Base-by-base conservation (phyloP, 2,329 filamentous ascomycete genomes). In the Pseudopyricularia javanii region DNA sequence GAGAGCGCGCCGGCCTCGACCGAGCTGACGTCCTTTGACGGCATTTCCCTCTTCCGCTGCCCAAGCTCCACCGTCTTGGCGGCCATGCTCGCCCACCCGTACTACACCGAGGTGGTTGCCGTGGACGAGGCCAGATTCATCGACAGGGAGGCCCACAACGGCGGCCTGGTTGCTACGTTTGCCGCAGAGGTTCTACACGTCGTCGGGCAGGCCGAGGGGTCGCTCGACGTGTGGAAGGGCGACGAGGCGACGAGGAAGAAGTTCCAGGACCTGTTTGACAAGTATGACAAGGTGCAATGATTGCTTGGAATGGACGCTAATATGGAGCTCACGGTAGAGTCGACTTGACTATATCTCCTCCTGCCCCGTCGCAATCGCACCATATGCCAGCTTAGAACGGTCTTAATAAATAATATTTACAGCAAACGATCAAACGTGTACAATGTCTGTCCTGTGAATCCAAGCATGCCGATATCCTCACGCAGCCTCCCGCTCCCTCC, bases 401-500 rank as follows among this genome's bases (percentile, higher is more conserved):
- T n/a, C n/a, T n/a, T n/a, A n/a, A 30, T 30, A 30, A 5, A 30
- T 5, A 30, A 9, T 30, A 30, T 30, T 4, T 30, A 30, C 28
- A 30, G 28, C 9, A 30, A 30, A 30, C 28, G 28, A 5, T 9
- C 28, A 30, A 30, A 30, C 28, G 9, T 4, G 28, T 30, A 30
- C 28, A 30, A 30, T 30, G 28, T 5, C 28, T 30, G 28, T 30
- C 17, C 9, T n/a, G 20, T 7, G 12, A 47, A 24, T 15, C 17
- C 24, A 47, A 47, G 8, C 7, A 30, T 32, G 24, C 28, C 47
- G 24, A 7, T 22, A 20, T n/a, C 32, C 28, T 50, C 14, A 24
- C 9, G 20, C 30, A 32, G 30, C 8, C 28, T 58, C 35, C 50
- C 20, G 17, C 49, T 51, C 33, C 49, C 34, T 51, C 34, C 50